Percentiles rank a stretch among this genome's conserved stretches.
Evolutionary conservation across 306 rosid genomes (phyloP).

Genomic region (Castanopsis chinensis): DNA sequence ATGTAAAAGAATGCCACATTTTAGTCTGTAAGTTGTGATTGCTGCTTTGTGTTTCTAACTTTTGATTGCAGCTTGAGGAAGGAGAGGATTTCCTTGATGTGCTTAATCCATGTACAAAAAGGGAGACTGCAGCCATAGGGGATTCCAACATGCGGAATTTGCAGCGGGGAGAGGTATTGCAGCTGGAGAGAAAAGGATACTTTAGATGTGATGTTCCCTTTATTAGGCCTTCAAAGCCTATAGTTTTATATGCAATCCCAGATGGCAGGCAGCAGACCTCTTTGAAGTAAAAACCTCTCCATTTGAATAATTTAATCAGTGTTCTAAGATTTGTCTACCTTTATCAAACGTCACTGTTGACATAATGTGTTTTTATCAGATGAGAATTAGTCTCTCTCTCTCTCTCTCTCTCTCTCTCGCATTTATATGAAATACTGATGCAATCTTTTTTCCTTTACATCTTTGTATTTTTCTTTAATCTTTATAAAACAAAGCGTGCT

Average conservation of each 20-base stretch:
- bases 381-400: background rate
- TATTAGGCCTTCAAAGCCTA: constrained; percentile 60
- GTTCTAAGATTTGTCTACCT: background rate
- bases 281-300: constrained; percentile 34
- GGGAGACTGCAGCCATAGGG: constrained; percentile 71
- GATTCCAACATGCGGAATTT: constrained; percentile 81
- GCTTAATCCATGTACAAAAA: constrained; percentile 74
- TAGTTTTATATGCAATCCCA: constrained; percentile 72
- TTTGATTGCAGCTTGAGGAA: constrained; percentile 78
- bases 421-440: background rate
- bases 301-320: background rate
- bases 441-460: background rate
- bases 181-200: constrained; percentile 94
- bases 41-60: constrained; percentile 45
- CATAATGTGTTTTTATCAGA: background rate
- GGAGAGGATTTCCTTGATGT: constrained; percentile 79
- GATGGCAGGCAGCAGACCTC: constrained; percentile 79
- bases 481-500: no score
- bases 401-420: background rate
- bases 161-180: constrained; percentile 72
- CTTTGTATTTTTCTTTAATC: no score
- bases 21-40: constrained; percentile 20
- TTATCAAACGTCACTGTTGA: background rate
- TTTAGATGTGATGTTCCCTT: constrained; percentile 85
- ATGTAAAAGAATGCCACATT: background rate